A percentile compares a stretch with the other conserved stretches of the same genome.
Evolutionary conservation across 495 filamentous ascomycete species (phyloP).

Genomic region (Neurospora sublineolata): DNA sequence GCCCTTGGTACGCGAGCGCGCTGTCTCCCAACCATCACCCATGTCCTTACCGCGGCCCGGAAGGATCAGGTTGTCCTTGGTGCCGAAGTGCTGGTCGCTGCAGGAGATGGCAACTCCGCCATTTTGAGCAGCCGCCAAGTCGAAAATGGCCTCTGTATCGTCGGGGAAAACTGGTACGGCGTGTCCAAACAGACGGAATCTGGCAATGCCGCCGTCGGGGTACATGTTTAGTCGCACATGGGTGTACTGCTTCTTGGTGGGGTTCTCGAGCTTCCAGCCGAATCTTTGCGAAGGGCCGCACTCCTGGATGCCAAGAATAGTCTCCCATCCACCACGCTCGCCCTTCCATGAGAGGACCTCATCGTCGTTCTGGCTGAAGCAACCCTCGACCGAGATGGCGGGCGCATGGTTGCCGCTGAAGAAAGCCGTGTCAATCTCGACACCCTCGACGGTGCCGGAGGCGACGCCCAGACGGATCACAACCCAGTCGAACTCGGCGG

Average conservation of each 20-base stretch:
- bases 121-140: constrained; percentile 71
- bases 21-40: constrained; percentile 94
- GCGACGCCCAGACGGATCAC: constrained; percentile 70
- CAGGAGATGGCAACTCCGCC: constrained; percentile 66
- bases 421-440: constrained; percentile 80
- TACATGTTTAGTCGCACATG: constrained; percentile 85
- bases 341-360: constrained; percentile 48
- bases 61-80: constrained; percentile 69
- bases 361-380: constrained; percentile 48
- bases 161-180: constrained; percentile 62
- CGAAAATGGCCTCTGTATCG: constrained; percentile 52
- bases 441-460: constrained; percentile 60
- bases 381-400: constrained; percentile 70
- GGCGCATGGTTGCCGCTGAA: constrained; percentile 85
- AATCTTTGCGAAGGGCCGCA: constrained; percentile 70
- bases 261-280: constrained; percentile 57
- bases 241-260: constrained; percentile 58
- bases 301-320: constrained; percentile 55
- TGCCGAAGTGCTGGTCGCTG: constrained; percentile 81
- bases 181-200: constrained; percentile 71
- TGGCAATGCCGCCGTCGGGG: constrained; percentile 86
- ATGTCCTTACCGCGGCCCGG: constrained; percentile 83
- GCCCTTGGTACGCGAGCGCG: constrained; percentile 58
- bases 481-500: constrained; percentile 70
- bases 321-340: constrained; percentile 53